A percentile compares a stretch with the other conserved stretches of the same genome.
phyloP scores from a whole-genome alignment of 805 yeast genomes.

The Candida khao-thaluensis region DNA sequence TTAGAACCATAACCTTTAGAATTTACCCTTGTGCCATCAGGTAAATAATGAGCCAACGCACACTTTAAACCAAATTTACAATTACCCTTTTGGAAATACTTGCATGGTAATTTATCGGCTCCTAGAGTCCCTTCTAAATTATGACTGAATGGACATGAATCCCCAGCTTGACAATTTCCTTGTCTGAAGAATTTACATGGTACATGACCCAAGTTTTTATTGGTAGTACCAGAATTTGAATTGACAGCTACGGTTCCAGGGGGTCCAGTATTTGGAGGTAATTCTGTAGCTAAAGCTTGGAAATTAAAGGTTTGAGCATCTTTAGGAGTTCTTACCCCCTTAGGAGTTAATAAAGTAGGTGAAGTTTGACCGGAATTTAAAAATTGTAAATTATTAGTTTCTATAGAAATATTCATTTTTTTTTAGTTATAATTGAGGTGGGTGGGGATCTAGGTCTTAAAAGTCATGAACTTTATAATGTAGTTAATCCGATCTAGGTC shows the following conservation, averaged over 20 bases:
- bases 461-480: too few relatives aligned
- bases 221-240: constrained; percentile 15
- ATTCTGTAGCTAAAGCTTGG: constrained; percentile 17
- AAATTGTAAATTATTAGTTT: constrained; percentile 8
- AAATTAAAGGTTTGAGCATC: constrained; percentile 16
- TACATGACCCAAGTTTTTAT: constrained; percentile 77
- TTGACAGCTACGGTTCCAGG: constrained; percentile 26
- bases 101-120: constrained; percentile 70
- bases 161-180: constrained; percentile 95
- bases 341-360: neutral
- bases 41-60: constrained; percentile 87
- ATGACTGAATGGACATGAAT: constrained; percentile 89
- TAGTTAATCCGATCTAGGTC: too few relatives aligned
- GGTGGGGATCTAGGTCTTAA: too few relatives aligned
- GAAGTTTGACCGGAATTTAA: constrained; percentile 3
- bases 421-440: too few relatives aligned
- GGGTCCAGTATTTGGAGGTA: constrained; percentile 40
- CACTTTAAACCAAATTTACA: constrained; percentile 94
- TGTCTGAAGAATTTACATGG: constrained; percentile 93
- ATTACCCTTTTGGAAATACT: constrained; percentile 93
- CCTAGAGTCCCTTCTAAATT: constrained; percentile 53
- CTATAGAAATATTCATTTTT: constrained; percentile 14
- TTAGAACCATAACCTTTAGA: constrained; percentile 25
- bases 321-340: constrained; percentile 9
- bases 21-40: constrained; percentile 84